Conservation (phyloP, 176 grass and related monocot genomes). For the Pharus latifolius region DNA sequence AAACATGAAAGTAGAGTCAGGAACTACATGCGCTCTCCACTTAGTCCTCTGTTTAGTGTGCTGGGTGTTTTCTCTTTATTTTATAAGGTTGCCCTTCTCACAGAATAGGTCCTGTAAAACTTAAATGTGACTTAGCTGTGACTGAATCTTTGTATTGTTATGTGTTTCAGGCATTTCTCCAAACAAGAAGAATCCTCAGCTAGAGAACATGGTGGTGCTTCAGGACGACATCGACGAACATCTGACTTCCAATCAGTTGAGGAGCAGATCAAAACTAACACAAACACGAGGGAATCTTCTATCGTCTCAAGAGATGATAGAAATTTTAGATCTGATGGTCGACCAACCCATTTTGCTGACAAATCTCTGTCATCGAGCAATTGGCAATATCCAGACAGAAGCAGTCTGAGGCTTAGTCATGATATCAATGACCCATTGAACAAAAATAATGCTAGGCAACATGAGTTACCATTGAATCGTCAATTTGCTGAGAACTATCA, state of each 20-base stretch:
- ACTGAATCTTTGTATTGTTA: background rate
- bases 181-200: slow-evolving; percentile 24
- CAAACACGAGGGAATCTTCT: slow-evolving; percentile 4
- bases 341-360: slow-evolving; percentile 15
- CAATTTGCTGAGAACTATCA: background rate
- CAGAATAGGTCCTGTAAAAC: background rate
- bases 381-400: slow-evolving; percentile 9
- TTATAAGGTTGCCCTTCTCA: background rate
- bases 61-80: background rate
- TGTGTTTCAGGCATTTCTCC: slow-evolving; percentile 16
- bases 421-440: slow-evolving; percentile 9
- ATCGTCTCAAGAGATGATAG: slow-evolving; percentile 23
- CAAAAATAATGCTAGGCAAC: slow-evolving; percentile 3
- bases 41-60: background rate
- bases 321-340: slow-evolving; percentile 21
- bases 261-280: background rate
- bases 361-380: slow-evolving; percentile 16
- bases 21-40: background rate
- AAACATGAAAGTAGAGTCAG: background rate
- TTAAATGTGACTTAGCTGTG: background rate
- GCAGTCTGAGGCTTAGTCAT: background rate
- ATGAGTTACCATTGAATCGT: background rate
- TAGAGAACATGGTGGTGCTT: slow-evolving; percentile 15
- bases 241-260: slow-evolving; percentile 8
- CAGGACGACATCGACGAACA: background rate